Evolutionary conservation across 73 alveolate species (phyloP).

Genomic region (Tetrahymena borealis): DNA sequence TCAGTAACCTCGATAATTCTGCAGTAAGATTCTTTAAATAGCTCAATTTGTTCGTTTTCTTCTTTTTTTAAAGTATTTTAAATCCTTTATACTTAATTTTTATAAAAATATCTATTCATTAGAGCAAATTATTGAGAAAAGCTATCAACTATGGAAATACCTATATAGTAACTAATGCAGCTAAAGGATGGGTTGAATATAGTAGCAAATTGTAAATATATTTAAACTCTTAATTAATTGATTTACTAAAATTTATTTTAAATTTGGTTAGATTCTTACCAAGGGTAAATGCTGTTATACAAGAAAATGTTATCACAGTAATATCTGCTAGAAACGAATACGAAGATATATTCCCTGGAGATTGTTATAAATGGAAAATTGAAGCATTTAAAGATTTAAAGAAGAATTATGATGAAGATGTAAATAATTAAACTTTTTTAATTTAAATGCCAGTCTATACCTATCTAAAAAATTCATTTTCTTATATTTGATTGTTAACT

Average conservation of each 20-base stretch:
- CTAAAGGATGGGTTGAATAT: conserved; percentile 98
- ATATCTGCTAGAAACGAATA: conserved; percentile 90
- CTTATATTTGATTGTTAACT: no score
- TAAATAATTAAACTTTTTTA: no score
- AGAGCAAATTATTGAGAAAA: conserved; percentile 31
- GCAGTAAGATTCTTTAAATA: no score
- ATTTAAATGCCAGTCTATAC: no score
- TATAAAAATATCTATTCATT: neutral
- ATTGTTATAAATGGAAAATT: conserved; percentile 83
- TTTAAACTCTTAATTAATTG: neutral
- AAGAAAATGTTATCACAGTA: conserved; percentile 50
- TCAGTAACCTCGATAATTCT: conserved; percentile 29
- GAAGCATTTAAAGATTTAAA: conserved; percentile 90
- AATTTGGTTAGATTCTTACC: conserved; percentile 4
- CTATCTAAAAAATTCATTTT: no score
- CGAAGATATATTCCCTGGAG: conserved; percentile 92
- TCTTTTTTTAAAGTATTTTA: no score
- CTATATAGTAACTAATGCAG: conserved; percentile 97
- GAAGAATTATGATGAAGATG: conserved; percentile 65
- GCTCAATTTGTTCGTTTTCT: no score
- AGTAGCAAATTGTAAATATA: neutral
- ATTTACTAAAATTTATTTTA: neutral
- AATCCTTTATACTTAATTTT: neutral
- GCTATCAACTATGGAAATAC: conserved; percentile 62
- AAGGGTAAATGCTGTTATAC: conserved; percentile 10